phyloP scores from a whole-genome alignment of 768 basidiomycete genomes.

The Tulasnella calospora region DNA sequence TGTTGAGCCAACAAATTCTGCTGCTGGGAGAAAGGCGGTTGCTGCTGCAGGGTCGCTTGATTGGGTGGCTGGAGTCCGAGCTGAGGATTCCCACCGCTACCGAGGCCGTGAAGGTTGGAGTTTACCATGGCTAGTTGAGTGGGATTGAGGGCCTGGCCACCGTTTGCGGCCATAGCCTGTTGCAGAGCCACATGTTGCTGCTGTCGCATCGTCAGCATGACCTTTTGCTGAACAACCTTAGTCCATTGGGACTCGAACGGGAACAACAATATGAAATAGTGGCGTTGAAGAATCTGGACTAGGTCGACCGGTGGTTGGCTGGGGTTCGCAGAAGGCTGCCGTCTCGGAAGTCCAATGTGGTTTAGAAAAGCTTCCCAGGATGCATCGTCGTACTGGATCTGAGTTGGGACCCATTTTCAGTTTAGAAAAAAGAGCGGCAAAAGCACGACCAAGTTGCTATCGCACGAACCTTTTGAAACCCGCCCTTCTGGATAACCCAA shows the following conservation, averaged over 20 bases:
- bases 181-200: constrained; percentile 35
- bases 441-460: neutral
- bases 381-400: constrained; percentile 41
- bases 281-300: constrained; percentile 42
- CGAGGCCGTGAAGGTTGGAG: constrained; percentile 14
- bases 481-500: constrained; percentile 56
- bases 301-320: constrained; percentile 20
- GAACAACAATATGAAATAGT: constrained; percentile 57
- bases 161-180: constrained; percentile 20
- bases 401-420: constrained; percentile 13
- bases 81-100: neutral
- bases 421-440: neutral
- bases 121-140: constrained; percentile 8
- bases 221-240: constrained; percentile 45
- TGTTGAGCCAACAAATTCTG: constrained; percentile 5
- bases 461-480: constrained; percentile 52
- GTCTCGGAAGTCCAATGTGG: constrained; percentile 59
- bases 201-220: constrained; percentile 41
- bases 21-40: neutral
- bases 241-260: constrained; percentile 53
- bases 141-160: constrained; percentile 19
- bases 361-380: constrained; percentile 53
- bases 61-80: neutral
- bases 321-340: constrained; percentile 34
- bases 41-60: constrained; percentile 8